A percentile compares a stretch with the other conserved stretches of the same genome.
These are phyloP conservation scores for Teunomyces pallodes DNA, from an alignment of 805 yeast species.

Conservation along the genomic window DNA sequence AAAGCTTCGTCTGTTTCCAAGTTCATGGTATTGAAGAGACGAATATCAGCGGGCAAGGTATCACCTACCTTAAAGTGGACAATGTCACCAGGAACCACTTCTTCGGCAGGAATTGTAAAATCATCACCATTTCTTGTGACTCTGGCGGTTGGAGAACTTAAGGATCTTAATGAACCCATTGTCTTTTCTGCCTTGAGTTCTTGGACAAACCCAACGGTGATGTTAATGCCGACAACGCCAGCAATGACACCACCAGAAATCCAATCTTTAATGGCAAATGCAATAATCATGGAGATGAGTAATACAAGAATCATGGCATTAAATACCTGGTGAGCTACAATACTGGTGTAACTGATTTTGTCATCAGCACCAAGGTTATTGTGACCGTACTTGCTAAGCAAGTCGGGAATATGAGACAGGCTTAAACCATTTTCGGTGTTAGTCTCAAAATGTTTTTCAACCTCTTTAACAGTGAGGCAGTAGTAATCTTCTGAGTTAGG, in stretches of 20 bases:
- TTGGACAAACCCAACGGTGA: constrained; percentile 65
- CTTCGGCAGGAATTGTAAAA: constrained; percentile 55
- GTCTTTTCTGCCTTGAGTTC: constrained; percentile 76
- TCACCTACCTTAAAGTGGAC: constrained; percentile 66
- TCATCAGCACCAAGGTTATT: constrained; percentile 62
- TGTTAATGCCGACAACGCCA: constrained; percentile 62
- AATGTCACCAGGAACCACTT: constrained; percentile 73
- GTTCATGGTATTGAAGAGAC: constrained; percentile 56
- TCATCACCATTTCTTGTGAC: constrained; percentile 63
- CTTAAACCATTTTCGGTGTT: constrained; percentile 45
- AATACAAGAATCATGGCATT: constrained; percentile 79
- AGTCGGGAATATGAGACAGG: constrained; percentile 13
- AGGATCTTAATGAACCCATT: constrained; percentile 66
- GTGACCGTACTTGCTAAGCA: constrained; percentile 42
- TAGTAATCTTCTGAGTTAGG: constrained; percentile 17
- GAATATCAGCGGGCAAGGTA: constrained; percentile 71
- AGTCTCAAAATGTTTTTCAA: constrained; percentile 39
- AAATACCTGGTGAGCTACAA: constrained; percentile 63
- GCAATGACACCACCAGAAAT: constrained; percentile 80
- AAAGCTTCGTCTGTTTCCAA: constrained; percentile 72
- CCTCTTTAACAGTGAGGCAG: constrained; percentile 33
- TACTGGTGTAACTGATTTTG: constrained; percentile 51
- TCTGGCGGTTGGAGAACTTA: constrained; percentile 69
- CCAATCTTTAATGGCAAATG: constrained; percentile 74
- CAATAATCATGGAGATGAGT: constrained; percentile 65